Percentiles rank a stretch among this genome's conserved stretches.
phyloP scores from a whole-genome alignment of 257 asterid species.

The Phtheirospermum japonicum region DNA sequence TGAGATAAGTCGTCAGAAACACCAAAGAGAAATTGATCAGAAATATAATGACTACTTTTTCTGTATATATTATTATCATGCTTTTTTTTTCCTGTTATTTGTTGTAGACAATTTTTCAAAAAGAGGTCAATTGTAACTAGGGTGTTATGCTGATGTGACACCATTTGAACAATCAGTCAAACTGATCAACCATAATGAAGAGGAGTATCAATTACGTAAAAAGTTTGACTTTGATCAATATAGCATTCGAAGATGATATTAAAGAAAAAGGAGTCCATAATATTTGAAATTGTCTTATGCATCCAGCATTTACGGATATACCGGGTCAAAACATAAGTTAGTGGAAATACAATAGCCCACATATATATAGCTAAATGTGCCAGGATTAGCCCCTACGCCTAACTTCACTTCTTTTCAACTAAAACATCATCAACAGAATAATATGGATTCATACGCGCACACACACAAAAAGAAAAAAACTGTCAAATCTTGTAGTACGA shows the following conservation, averaged over 20 bases:
- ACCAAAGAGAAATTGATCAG: slow-evolving; percentile 4
- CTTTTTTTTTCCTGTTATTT: background rate
- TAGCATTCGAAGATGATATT: slow-evolving; percentile 19
- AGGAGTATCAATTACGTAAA: background rate
- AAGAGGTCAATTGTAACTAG: background rate
- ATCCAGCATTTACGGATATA: no score
- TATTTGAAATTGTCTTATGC: background rate
- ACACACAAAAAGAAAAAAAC: background rate
- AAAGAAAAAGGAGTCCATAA: background rate
- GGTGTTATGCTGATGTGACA: slow-evolving; percentile 3
- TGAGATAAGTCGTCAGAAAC: background rate
- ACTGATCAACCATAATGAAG: slow-evolving; percentile 16
- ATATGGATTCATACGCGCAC: background rate
- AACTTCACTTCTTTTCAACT: slow-evolving; percentile 8
- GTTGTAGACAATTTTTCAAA: background rate
- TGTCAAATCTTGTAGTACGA: background rate
- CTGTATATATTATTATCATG: background rate
- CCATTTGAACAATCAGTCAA: background rate
- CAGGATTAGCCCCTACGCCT: slow-evolving; percentile 9
- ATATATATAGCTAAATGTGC: background rate
- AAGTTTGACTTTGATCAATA: background rate
- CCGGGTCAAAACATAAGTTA: slow-evolving; percentile 10
- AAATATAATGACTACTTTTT: background rate
- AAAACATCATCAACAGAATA: slow-evolving; percentile 15
- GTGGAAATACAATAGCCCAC: slow-evolving; percentile 4